A percentile compares a stretch with the other conserved stretches of the same genome.
Evolutionary conservation across 2,329 filamentous ascomycete genomes (phyloP).

Genomic region (Xylaria multiplex): DNA sequence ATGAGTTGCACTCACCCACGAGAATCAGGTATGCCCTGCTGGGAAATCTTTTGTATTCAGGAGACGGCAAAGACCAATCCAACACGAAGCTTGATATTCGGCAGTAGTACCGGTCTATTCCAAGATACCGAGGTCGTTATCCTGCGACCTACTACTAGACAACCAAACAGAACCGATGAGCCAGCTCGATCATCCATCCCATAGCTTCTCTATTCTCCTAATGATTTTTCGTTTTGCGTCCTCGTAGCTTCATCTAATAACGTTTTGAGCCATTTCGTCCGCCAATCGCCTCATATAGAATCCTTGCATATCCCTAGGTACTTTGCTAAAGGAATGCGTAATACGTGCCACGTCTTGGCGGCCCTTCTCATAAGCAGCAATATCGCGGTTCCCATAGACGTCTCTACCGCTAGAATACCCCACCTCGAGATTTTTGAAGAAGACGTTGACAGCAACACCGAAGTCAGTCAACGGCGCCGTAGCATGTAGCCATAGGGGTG

Average conservation of each 20-base stretch:
- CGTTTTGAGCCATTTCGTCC: slow-evolving; percentile 65
- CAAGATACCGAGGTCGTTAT: too few species aligned
- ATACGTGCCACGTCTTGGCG: slow-evolving; percentile 77
- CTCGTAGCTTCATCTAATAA: slow-evolving; percentile 24
- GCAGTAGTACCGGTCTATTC: neutral
- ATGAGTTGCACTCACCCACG: too few species aligned
- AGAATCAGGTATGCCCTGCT: neutral
- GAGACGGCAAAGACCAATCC: neutral
- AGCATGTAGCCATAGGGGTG: slow-evolving; percentile 86
- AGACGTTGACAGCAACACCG: slow-evolving; percentile 88
- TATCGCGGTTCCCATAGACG: slow-evolving; percentile 87
- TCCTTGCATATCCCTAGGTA: slow-evolving; percentile 72
- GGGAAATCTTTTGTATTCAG: neutral
- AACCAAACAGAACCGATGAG: neutral
- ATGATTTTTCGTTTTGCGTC: neutral
- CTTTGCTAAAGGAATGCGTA: slow-evolving; percentile 67
- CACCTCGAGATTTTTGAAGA: slow-evolving; percentile 77
- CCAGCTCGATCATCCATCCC: neutral
- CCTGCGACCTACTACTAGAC: too few species aligned
- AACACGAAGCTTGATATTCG: neutral
- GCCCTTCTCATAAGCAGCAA: slow-evolving; percentile 85
- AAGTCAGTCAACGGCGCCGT: slow-evolving; percentile 66
- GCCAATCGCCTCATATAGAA: slow-evolving; percentile 81
- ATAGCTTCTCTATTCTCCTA: neutral
- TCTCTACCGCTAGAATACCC: slow-evolving; percentile 80